Conservation (phyloP, 495 filamentous ascomycete species). For the Penicillium angulare region DNA sequence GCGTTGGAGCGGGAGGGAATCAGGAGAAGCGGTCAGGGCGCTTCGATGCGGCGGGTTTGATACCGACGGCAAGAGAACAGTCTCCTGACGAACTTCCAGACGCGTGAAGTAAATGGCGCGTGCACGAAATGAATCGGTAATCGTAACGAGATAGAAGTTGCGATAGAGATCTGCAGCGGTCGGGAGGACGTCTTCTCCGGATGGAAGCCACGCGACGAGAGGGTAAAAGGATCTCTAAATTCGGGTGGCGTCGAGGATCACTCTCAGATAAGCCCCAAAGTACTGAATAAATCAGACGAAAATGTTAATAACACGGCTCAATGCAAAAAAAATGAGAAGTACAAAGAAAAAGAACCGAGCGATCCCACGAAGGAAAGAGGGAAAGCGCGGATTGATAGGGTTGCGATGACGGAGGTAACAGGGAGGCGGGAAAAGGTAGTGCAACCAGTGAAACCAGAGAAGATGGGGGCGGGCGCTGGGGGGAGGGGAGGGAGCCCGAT, state of each 20-base stretch:
- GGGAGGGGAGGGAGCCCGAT: slow-evolving; percentile 21
- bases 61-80: neutral
- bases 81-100: too few relatives aligned
- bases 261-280: slow-evolving; percentile 5
- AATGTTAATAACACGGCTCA: too few relatives aligned
- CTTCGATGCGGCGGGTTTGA: slow-evolving; percentile 1
- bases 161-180: slow-evolving; percentile 16
- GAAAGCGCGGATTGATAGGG: slow-evolving; percentile 30
- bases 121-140: neutral
- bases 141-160: slow-evolving; percentile 5
- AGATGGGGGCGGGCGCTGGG: slow-evolving; percentile 16
- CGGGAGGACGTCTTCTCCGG: slow-evolving; percentile 10
- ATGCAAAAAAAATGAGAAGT: too few relatives aligned
- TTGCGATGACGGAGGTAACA: slow-evolving; percentile 36
- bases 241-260: slow-evolving; percentile 14
- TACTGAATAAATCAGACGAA: neutral
- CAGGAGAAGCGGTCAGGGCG: slow-evolving; percentile 20
- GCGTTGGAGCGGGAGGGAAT: slow-evolving; percentile 20
- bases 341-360: too few relatives aligned
- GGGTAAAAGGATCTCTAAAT: slow-evolving; percentile 65
- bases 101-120: slow-evolving; percentile 13
- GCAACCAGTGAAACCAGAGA: neutral
- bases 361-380: slow-evolving; percentile 10
- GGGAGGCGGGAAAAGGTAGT: slow-evolving; percentile 25
- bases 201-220: slow-evolving; percentile 56